Evolutionary conservation across 1,284 basidiomycete species (phyloP).

Genomic region (Apiotrichum gracile): DNA sequence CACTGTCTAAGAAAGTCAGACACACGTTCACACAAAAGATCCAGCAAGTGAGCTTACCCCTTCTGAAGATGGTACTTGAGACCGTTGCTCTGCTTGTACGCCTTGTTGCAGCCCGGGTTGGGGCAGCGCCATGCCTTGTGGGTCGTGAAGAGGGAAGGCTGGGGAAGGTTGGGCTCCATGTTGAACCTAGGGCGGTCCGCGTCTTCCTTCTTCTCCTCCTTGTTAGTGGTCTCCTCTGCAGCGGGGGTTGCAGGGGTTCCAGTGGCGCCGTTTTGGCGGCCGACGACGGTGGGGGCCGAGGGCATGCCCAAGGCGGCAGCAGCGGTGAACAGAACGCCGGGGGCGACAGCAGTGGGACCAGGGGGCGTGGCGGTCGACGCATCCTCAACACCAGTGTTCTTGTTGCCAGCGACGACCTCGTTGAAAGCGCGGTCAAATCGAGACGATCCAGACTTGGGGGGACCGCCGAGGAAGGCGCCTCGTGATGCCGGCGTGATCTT

Average conservation of each 20-base stretch:
- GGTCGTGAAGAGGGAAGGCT: conserved; percentile 48
- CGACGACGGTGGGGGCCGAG: conserved; percentile 27
- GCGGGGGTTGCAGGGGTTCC: background rate
- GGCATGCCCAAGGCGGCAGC: conserved; percentile 36
- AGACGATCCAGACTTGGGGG: conserved; percentile 21
- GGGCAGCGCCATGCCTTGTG: conserved; percentile 93
- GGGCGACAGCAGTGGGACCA: conserved; percentile 38
- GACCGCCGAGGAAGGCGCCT: conserved; percentile 27
- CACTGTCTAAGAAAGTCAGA: conserved; percentile 57
- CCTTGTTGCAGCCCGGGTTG: conserved; percentile 95
- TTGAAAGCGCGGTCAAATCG: conserved; percentile 44
- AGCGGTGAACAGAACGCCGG: conserved; percentile 38
- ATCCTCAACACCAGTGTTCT: conserved; percentile 32
- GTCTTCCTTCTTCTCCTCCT: conserved; percentile 2
- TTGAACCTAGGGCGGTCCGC: conserved; percentile 12
- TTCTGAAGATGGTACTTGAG: conserved; percentile 91
- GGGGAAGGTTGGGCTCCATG: conserved; percentile 33
- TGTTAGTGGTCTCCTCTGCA: background rate
- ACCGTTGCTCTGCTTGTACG: conserved; percentile 94
- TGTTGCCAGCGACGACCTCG: conserved; percentile 39
- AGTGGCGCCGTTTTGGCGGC: conserved; percentile 9
- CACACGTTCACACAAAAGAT: conserved; percentile 50
- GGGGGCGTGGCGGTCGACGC: conserved; percentile 23
- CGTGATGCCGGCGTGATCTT: conserved; percentile 33
- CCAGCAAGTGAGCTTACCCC: conserved; percentile 19